phyloP scores from a whole-genome alignment of 768 basidiomycete genomes.

The Tylopilus vinaceipallidus region DNA sequence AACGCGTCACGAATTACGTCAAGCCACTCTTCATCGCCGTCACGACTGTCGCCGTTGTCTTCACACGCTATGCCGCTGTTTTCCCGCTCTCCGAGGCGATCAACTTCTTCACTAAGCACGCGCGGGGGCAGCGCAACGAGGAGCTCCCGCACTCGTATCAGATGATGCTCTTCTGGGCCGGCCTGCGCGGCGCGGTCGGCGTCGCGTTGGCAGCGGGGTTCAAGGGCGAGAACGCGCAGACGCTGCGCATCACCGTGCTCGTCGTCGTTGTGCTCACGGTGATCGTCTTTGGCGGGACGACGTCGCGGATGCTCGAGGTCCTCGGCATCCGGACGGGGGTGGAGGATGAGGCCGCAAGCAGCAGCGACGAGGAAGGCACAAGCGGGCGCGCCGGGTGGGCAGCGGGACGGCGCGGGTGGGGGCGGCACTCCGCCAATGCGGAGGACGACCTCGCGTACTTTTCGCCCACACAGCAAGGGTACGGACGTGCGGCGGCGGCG shows the following conservation, averaged over 20 bases:
- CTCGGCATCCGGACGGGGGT: slow-evolving; percentile 95
- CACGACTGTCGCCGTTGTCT: slow-evolving; percentile 87
- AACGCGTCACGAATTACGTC: slow-evolving; percentile 79
- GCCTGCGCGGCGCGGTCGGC: slow-evolving; percentile 93
- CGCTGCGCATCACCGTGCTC: slow-evolving; percentile 89
- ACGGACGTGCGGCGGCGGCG: slow-evolving; percentile 28
- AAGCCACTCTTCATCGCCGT: slow-evolving; percentile 95
- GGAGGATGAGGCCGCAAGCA: slow-evolving; percentile 80
- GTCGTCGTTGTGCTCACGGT: slow-evolving; percentile 96
- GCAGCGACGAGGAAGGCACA: slow-evolving; percentile 48
- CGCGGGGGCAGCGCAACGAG: slow-evolving; percentile 80
- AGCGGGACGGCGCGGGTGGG: slow-evolving; percentile 36
- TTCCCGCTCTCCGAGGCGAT: slow-evolving; percentile 94
- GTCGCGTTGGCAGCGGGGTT: slow-evolving; percentile 97
- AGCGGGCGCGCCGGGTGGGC: slow-evolving; percentile 35
- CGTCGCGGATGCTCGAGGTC: slow-evolving; percentile 93
- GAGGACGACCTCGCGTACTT: slow-evolving; percentile 42
- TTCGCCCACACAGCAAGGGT: slow-evolving; percentile 25
- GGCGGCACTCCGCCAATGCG: slow-evolving; percentile 33
- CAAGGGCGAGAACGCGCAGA: slow-evolving; percentile 89
- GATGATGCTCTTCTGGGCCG: slow-evolving; percentile 99
- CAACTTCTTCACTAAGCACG: slow-evolving; percentile 87
- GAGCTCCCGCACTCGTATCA: slow-evolving; percentile 97
- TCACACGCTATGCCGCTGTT: slow-evolving; percentile 93
- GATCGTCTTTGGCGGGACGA: slow-evolving; percentile 95